Conservation (phyloP, 352 stramenopile genomes). For the Pilasporangium apinafurcum region DNA sequence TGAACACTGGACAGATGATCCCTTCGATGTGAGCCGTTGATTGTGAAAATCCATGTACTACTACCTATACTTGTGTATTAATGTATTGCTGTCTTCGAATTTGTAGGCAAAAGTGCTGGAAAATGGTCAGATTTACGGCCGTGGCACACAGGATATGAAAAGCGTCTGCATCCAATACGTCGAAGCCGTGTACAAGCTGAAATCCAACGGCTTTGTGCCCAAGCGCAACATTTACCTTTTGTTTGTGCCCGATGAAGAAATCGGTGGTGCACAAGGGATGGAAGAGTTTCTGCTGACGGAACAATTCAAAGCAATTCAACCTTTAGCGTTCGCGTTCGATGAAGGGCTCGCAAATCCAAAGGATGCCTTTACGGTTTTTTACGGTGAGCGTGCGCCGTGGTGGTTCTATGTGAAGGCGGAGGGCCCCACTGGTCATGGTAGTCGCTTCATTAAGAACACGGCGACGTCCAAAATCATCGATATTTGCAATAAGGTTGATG, state of each 20-base stretch:
- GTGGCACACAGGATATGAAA: slow-evolving; percentile 94
- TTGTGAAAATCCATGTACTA: too few species aligned
- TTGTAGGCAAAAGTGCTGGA: slow-evolving; percentile 53
- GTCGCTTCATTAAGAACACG: slow-evolving; percentile 94
- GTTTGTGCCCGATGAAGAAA: slow-evolving; percentile 93
- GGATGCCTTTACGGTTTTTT: slow-evolving; percentile 94
- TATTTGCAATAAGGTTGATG: slow-evolving; percentile 61
- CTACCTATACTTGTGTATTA: background rate
- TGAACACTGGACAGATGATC: slow-evolving; percentile 83
- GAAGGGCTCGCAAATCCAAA: slow-evolving; percentile 91
- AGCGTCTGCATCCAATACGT: slow-evolving; percentile 96
- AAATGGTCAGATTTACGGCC: slow-evolving; percentile 87
- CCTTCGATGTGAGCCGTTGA: slow-evolving; percentile 88
- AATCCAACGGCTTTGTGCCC: slow-evolving; percentile 57
- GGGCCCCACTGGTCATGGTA: slow-evolving; percentile 83
- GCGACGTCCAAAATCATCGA: slow-evolving; percentile 93
- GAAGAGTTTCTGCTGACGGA: slow-evolving; percentile 78
- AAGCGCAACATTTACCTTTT: slow-evolving; percentile 89
- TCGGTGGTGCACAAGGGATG: slow-evolving; percentile 93
- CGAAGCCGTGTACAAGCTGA: slow-evolving; percentile 80
- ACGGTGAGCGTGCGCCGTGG: slow-evolving; percentile 92
- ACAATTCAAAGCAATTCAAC: slow-evolving; percentile 76
- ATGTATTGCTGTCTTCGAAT: background rate
- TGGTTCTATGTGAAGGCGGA: slow-evolving; percentile 87
- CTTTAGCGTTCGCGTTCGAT: slow-evolving; percentile 92